Evolutionary conservation across 805 yeast species (phyloP).

Genomic region (Saccharomycopsis lassenensis): DNA sequence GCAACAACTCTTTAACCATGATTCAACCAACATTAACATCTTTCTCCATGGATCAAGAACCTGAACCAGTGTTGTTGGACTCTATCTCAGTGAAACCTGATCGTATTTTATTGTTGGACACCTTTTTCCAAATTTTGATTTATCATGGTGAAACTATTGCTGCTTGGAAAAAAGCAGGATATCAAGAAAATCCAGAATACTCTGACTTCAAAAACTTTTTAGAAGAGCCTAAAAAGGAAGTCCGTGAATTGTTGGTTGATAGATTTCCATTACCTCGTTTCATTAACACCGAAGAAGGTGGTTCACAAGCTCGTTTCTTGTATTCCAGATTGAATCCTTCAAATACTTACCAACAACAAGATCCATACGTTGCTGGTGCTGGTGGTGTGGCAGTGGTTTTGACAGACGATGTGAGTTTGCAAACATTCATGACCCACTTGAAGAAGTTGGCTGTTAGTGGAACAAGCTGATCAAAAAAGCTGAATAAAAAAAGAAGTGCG

Average conservation of each 20-base stretch:
- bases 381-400: conserved; percentile 61
- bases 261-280: conserved; percentile 65
- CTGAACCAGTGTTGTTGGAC: conserved; percentile 54
- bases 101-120: conserved; percentile 48
- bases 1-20: conserved; percentile 50
- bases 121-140: conserved; percentile 59
- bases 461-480: conserved; percentile 15
- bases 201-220: conserved; percentile 47
- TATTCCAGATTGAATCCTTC: conserved; percentile 63
- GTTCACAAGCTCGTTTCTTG: conserved; percentile 62
- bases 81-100: conserved; percentile 49
- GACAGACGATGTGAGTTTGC: conserved; percentile 93
- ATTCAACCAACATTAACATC: conserved; percentile 59
- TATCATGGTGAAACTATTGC: conserved; percentile 59
- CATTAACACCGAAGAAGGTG: conserved; percentile 66
- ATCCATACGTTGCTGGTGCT: conserved; percentile 21
- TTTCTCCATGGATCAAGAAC: conserved; percentile 40
- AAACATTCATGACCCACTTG: conserved; percentile 89
- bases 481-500: too few relatives aligned
- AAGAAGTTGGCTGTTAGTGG: conserved; percentile 77
- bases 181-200: conserved; percentile 51
- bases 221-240: conserved; percentile 53
- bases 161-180: conserved; percentile 54
- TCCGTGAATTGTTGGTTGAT: conserved; percentile 52
- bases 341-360: conserved; percentile 35